Conservation (phyloP, 2,329 filamentous ascomycete genomes). For the Colletotrichum godetiae region DNA sequence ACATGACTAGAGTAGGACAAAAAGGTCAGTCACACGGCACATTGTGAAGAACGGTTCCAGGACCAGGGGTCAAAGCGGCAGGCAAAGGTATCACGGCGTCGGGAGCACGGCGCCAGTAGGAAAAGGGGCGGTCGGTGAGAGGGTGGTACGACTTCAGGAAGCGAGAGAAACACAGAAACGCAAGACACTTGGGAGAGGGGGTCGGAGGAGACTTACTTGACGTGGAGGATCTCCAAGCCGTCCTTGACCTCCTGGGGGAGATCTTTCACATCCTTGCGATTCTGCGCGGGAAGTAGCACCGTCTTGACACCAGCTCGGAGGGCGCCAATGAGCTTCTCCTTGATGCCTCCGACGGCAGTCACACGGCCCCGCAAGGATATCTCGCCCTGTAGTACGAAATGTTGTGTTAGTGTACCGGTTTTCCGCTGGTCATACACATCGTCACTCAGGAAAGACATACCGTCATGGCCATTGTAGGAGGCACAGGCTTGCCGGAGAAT, state of each 20-base stretch:
- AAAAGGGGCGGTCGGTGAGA: constrained; percentile 29
- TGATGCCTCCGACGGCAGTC: constrained; percentile 95
- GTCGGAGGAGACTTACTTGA: constrained; percentile 71
- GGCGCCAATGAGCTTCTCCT: constrained; percentile 97
- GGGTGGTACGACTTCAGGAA: constrained; percentile 31
- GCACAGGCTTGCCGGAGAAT: constrained; percentile 86
- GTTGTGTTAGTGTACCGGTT: constrained; percentile 27
- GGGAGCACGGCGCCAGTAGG: constrained; percentile 32
- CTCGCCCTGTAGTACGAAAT: constrained; percentile 61
- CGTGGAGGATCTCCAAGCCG: constrained; percentile 88
- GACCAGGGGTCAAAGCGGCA: constrained; percentile 1
- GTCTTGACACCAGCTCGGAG: constrained; percentile 94
- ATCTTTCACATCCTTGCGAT: constrained; percentile 92
- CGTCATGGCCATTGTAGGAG: constrained; percentile 96
- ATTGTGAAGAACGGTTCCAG: constrained; percentile 31
- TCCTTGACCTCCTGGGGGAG: constrained; percentile 89
- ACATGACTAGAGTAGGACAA: constrained; percentile 72
- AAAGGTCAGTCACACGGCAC: constrained; percentile 36
- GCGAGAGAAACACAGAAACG: constrained; percentile 21
- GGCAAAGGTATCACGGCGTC: constrained; percentile 29
- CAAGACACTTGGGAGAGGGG: constrained; percentile 54
- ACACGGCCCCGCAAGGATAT: constrained; percentile 88
- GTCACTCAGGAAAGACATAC: constrained; percentile 54
- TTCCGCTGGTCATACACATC: background rate
- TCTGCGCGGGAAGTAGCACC: constrained; percentile 87